Evolutionary conservation across 75 land plant genomes (phyloP), one percentile per base, ranked within the genome.

Genomic region (Chamaecyparis obtusa): DNA sequence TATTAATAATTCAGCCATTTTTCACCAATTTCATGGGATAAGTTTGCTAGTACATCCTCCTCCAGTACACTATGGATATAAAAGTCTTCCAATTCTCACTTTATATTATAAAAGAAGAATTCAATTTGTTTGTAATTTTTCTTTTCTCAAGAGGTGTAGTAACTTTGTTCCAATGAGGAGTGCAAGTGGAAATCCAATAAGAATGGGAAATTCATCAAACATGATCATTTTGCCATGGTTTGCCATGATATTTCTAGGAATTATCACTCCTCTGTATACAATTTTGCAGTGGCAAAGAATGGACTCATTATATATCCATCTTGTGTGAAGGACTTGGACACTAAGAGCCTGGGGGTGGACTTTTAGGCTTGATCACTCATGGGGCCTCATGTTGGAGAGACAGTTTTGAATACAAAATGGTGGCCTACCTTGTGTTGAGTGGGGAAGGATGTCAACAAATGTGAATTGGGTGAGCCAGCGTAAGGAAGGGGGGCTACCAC

Each of bases 301-400:
- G 89, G 99, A 85, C 91, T 97, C 79, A 92, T 97, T 86, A 44
- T 97, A 57, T 96, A 97, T 37, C 99, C 99, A 57, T 93, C 95
- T 14, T 91, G 85, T 87, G 99, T 97, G n/a, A 95, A 93, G 84
- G 93, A 94, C 48, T 41, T 92, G 84, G 88, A 90, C 36, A 72
- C 46, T 14, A 88, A 80, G 49, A 78, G 71, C 9, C 72, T 71
- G 0, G 55, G 90, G 92, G 89, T 84, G 93, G 97, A n/a, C 56
- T 97, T 88, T 81, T 97, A 43, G 93, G 94, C 84, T 90, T 95
- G 16, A 90, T 97, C 46, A 97, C 96, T 1, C 95, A 94, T 86
- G 97, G 97, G n/a, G 98, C 98, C n/a, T n/a, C n/a, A n/a, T n/a
- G n/a, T n/a, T n/a, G n/a, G n/a, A n/a, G n/a, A n/a, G n/a, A n/a